Percentiles rank a stretch among this genome's conserved stretches.
phyloP scores from a whole-genome alignment of 2,329 filamentous ascomycete species.

The Colletotrichum kahawae region DNA sequence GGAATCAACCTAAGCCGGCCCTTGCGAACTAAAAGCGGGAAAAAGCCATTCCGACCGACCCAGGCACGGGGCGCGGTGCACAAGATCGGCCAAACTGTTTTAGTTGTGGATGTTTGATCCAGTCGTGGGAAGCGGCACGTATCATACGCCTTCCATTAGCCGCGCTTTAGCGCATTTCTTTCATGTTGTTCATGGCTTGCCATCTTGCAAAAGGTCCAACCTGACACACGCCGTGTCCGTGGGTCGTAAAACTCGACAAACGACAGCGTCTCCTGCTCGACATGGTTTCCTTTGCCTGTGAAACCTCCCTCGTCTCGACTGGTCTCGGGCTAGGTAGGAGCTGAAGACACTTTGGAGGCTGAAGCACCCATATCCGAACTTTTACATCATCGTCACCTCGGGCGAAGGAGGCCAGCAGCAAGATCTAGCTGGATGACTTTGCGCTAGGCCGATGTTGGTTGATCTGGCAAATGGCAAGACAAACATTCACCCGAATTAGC shows the following conservation, averaged over 20 bases:
- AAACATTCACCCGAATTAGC: neutral
- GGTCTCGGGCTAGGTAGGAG: neutral
- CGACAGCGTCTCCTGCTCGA: neutral
- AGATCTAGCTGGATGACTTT: neutral
- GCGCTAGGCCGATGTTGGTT: neutral
- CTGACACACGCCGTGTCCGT: neutral
- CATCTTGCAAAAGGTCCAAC: neutral
- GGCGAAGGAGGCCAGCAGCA: neutral
- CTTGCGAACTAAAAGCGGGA: neutral
- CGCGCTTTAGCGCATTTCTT: neutral
- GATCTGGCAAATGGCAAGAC: neutral
- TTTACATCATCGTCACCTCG: neutral
- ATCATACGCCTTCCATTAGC: neutral
- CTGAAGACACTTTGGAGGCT: neutral
- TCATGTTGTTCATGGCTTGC: neutral
- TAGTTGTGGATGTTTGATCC: neutral
- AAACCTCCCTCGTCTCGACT: neutral
- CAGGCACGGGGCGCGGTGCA: conserved; percentile 4
- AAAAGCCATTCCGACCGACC: neutral
- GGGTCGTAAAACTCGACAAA: neutral
- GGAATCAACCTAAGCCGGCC: neutral
- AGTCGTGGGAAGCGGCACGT: neutral
- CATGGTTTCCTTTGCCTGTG: neutral
- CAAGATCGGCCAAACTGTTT: neutral
- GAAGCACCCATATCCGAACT: neutral